Evolutionary conservation across 257 asterid species (phyloP), one percentile per base, ranked within the genome.

Genomic region (Gentiana dahurica): DNA sequence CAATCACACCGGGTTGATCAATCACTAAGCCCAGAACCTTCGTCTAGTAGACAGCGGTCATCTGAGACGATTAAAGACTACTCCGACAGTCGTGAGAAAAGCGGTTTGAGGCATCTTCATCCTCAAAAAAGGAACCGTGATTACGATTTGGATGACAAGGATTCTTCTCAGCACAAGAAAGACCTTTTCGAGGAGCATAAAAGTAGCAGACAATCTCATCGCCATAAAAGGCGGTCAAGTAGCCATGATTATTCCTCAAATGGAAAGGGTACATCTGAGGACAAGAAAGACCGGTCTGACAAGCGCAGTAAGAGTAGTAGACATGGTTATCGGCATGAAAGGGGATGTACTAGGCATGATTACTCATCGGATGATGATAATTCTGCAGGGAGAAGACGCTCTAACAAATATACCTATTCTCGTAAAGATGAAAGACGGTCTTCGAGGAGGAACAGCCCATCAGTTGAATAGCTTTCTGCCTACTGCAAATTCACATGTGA

Each of bases 1-100:
- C 65, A 70, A 43, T 51, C 75, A 52, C 57, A 55, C 59, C 49
- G 67, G 62, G 63, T 4, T 2, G 76, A 69, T 58, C 74, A 75
- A 59, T 70, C 83, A n/a, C 43, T 73, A 24, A 82, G 85, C 59
- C 81, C 68, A 36, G 83, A 75, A 54, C 63, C n/a, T n/a, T 53
- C 53, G 3, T 52, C 74, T 39, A 68, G 69, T 47, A 59, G 65
- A 48, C 62, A 8, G 5, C 61, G 73, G 65, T 69, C 68, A 65
- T 73, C 82, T 6, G 57, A 41, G 55, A 57, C 67, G 71, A 57
- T 36, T 34, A 77, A 75, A 50, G 79, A 72, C 8, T 64, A 43
- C 12, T 59, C 54, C 62, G 69, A 56, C 37, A 71, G 65, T 57
- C 58, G 61, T 53, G 72, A 38, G 36, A 73, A 53, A 47, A 74